These are phyloP conservation scores for Hemerocallis citrina DNA, from an alignment of 106 monocot genomes.

Conservation along the genomic window DNA sequence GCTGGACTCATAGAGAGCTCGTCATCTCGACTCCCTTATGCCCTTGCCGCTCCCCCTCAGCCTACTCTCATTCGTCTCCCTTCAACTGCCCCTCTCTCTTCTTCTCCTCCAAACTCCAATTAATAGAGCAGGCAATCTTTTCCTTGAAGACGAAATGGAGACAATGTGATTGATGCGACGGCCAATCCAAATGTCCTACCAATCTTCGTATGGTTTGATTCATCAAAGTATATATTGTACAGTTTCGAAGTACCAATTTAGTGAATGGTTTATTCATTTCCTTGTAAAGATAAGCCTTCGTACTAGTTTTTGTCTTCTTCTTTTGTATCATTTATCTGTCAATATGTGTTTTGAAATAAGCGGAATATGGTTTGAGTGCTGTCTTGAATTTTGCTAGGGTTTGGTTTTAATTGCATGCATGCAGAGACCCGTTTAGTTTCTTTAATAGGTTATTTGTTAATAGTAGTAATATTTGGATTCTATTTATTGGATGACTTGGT, in stretches of 20 bases:
- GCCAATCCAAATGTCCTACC: neutral
- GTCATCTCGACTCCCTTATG: constrained; percentile 55
- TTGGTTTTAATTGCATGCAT: too few species aligned
- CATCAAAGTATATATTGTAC: constrained; percentile 25
- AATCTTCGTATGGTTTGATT: neutral
- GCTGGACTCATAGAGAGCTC: constrained; percentile 97
- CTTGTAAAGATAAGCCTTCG: constrained; percentile 9
- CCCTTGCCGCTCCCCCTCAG: constrained; percentile 70
- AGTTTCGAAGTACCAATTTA: constrained; percentile 8
- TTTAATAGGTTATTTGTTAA: too few species aligned
- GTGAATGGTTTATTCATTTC: constrained; percentile 1
- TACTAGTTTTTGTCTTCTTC: neutral
- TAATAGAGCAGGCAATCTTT: constrained; percentile 15
- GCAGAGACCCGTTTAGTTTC: too few species aligned
- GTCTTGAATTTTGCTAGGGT: too few species aligned
- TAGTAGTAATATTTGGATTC: too few species aligned
- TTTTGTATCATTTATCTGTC: constrained; percentile 15
- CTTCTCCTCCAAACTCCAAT: constrained; percentile 17
- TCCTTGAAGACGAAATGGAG: neutral
- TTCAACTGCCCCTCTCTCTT: constrained; percentile 17
- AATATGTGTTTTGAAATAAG: constrained; percentile 13
- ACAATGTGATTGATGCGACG: neutral
- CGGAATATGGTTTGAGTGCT: neutral
- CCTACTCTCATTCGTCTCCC: constrained; percentile 42
- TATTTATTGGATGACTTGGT: too few species aligned